These are phyloP conservation scores for Ceratopteris richardii DNA, from an alignment of 75 land plant genomes.

Conservation along the genomic window DNA sequence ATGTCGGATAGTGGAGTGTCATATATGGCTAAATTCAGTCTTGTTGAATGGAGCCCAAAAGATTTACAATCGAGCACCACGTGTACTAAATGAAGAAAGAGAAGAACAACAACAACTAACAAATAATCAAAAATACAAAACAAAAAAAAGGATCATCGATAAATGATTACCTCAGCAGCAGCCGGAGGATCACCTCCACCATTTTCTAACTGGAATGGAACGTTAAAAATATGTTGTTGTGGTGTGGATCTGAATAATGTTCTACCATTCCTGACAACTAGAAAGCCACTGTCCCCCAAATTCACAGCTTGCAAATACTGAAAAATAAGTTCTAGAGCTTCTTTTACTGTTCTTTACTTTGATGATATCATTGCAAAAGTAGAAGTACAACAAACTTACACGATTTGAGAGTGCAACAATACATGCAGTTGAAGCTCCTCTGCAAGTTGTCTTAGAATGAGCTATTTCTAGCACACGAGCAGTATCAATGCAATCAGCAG, in stretches of 20 bases:
- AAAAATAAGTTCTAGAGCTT: too few species aligned
- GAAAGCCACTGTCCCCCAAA: slow-evolving; percentile 91
- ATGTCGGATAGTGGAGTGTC: too few species aligned
- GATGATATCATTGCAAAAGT: too few species aligned
- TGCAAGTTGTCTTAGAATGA: slow-evolving; percentile 73
- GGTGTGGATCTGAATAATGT: slow-evolving; percentile 73
- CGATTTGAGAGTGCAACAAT: slow-evolving; percentile 77
- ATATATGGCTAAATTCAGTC: too few species aligned
- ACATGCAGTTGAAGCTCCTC: slow-evolving; percentile 94
- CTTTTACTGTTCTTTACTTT: too few species aligned
- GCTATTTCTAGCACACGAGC: slow-evolving; percentile 75
- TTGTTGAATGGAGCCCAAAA: too few species aligned
- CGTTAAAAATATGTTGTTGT: slow-evolving; percentile 88
- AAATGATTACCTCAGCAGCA: slow-evolving; percentile 81
- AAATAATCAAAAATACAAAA: too few species aligned
- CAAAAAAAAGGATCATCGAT: too few species aligned
- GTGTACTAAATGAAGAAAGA: too few species aligned
- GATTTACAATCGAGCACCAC: too few species aligned
- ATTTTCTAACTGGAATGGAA: slow-evolving; percentile 80
- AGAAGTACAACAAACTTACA: slow-evolving; percentile 26
- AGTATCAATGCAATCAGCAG: slow-evolving; percentile 71
- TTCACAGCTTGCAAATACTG: slow-evolving; percentile 87
- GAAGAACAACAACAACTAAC: too few species aligned
- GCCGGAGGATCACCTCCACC: slow-evolving; percentile 80
- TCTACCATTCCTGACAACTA: slow-evolving; percentile 77